Evolutionary conservation across 768 basidiomycete species (phyloP).

Genomic region (Filobasidium floriforme): DNA sequence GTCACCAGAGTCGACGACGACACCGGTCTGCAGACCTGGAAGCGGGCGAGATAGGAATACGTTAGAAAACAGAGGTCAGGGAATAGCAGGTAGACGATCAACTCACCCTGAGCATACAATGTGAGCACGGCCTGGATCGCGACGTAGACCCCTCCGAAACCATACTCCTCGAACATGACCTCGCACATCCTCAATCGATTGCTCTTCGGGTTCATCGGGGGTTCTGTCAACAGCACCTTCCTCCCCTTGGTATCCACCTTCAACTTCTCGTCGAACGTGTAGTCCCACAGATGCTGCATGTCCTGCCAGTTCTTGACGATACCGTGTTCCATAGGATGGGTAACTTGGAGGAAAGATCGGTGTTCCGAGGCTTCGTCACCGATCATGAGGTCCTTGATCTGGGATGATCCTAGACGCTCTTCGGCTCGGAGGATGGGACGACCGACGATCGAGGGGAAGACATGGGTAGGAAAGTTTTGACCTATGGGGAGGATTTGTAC

Average conservation of each 20-base stretch:
- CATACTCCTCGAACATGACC: slow-evolving; percentile 99
- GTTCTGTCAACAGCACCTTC: slow-evolving; percentile 91
- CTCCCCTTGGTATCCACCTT: slow-evolving; percentile 73
- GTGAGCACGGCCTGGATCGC: slow-evolving; percentile 98
- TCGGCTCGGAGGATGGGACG: slow-evolving; percentile 95
- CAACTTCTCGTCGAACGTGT: slow-evolving; percentile 95
- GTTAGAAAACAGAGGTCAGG: not conserved
- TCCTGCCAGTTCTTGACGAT: slow-evolving; percentile 99
- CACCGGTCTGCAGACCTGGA: slow-evolving; percentile 89
- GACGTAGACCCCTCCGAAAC: slow-evolving; percentile 89
- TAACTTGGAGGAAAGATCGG: slow-evolving; percentile 90
- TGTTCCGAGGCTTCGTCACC: slow-evolving; percentile 93
- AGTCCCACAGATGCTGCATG: slow-evolving; percentile 97
- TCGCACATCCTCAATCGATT: slow-evolving; percentile 91
- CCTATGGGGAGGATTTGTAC: not conserved
- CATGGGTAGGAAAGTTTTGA: slow-evolving; percentile 46
- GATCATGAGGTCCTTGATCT: slow-evolving; percentile 96
- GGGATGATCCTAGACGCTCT: slow-evolving; percentile 74
- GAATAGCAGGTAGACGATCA: not conserved
- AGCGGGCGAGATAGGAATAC: not conserved
- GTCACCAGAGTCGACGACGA: slow-evolving; percentile 98
- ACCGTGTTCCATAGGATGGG: slow-evolving; percentile 98
- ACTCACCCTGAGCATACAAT: slow-evolving; percentile 91
- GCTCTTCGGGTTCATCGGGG: slow-evolving; percentile 94
- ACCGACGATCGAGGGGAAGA: slow-evolving; percentile 94